A percentile compares a stretch with the other conserved stretches of the same genome.
Conservation (phyloP, 805 yeast species). For the Cyberlindnera galapagoensis region DNA sequence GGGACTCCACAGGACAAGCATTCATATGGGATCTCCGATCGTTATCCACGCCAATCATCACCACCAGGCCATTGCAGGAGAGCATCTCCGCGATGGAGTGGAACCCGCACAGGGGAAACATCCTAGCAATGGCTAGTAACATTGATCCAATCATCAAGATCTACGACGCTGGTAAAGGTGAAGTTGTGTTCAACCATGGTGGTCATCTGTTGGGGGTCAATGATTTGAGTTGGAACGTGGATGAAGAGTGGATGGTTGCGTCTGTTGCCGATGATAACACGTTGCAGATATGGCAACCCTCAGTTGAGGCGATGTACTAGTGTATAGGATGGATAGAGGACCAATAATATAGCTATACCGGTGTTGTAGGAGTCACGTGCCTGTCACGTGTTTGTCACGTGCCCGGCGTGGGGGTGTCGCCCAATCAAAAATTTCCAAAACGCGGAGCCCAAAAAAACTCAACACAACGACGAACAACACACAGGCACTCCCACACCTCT, state of each 20-base stretch:
- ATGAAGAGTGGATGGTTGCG: conserved; percentile 62
- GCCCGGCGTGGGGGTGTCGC: too few relatives aligned
- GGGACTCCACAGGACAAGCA: conserved; percentile 51
- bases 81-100: conserved; percentile 64
- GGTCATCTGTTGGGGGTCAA: conserved; percentile 88
- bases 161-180: conserved; percentile 40
- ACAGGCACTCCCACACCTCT: too few relatives aligned
- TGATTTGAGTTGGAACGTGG: conserved; percentile 77
- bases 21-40: conserved; percentile 63
- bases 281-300: conserved; percentile 81
- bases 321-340: too few relatives aligned
- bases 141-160: conserved; percentile 57
- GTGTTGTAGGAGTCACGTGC: too few relatives aligned
- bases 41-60: conserved; percentile 25
- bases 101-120: conserved; percentile 51
- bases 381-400: too few relatives aligned
- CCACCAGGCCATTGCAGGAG: conserved; percentile 38
- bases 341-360: too few relatives aligned
- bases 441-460: too few relatives aligned
- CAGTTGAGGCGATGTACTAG: conserved; percentile 17
- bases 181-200: conserved; percentile 58
- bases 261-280: conserved; percentile 83
- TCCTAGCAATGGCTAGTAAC: conserved; percentile 63
- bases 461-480: too few relatives aligned
- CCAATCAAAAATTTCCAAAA: too few relatives aligned